Percentiles rank a stretch among this genome's conserved stretches.
Evolutionary conservation across 345 rosid species (phyloP).

Genomic region (Noccaea bulbosa): DNA sequence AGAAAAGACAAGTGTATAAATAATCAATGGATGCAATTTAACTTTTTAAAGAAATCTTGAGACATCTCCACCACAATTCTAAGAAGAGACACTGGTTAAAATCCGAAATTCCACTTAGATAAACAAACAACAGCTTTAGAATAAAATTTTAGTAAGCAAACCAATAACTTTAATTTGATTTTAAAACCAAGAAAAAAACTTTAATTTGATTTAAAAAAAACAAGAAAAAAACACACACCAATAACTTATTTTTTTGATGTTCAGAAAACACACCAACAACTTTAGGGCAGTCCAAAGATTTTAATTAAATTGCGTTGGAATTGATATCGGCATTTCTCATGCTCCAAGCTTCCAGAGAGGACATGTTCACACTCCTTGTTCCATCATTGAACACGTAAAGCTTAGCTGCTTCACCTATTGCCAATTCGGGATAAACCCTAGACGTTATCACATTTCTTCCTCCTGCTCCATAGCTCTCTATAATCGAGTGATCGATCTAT

Average conservation of each 20-base stretch:
- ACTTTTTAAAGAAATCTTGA: not conserved
- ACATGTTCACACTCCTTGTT: constrained; percentile 41
- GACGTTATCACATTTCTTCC: constrained; percentile 63
- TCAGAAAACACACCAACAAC: too few relatives aligned
- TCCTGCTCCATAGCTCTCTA: constrained; percentile 61
- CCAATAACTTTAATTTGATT: not conserved
- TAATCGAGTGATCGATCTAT: constrained; percentile 56
- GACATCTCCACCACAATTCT: constrained; percentile 32
- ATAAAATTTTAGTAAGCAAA: not conserved
- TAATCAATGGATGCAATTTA: constrained; percentile 12
- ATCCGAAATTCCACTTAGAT: not conserved
- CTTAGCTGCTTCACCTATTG: constrained; percentile 46
- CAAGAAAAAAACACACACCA: too few relatives aligned
- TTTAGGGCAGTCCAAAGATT: constrained; percentile 17
- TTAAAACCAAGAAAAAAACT: too few relatives aligned
- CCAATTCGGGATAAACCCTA: constrained; percentile 62
- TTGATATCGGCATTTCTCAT: constrained; percentile 56
- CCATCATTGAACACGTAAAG: constrained; percentile 62
- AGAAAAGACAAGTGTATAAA: constrained; percentile 30
- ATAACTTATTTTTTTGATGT: too few relatives aligned
- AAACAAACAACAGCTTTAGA: not conserved
- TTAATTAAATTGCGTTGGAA: constrained; percentile 6
- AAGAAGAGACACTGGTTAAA: constrained; percentile 1
- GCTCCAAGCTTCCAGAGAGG: constrained; percentile 65
- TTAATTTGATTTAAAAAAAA: too few relatives aligned